Conservation (phyloP, 139 green algal genomes). For the Volvox africanus region DNA sequence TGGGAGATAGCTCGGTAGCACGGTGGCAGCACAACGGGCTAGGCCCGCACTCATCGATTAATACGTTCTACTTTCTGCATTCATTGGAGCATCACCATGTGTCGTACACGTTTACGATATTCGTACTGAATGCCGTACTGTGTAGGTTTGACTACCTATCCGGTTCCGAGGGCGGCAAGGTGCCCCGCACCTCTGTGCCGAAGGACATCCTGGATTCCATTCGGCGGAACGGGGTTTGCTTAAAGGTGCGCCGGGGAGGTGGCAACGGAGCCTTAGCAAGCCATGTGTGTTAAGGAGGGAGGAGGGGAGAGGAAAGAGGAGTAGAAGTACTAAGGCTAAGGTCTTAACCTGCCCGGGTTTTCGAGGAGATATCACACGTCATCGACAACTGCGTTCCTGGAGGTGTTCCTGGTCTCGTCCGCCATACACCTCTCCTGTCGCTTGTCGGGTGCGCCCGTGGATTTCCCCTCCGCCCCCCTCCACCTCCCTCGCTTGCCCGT, state of each 20-base stretch:
- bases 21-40: too few relatives aligned
- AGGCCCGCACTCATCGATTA: too few relatives aligned
- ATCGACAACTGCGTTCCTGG: background rate
- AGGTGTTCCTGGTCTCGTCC: too few relatives aligned
- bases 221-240: slow-evolving; percentile 61
- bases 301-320: background rate
- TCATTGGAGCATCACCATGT: too few relatives aligned
- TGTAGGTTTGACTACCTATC: slow-evolving; percentile 68
- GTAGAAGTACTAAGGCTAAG: too few relatives aligned
- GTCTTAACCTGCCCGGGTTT: too few relatives aligned
- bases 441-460: background rate
- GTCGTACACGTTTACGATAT: too few relatives aligned
- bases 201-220: slow-evolving; percentile 71
- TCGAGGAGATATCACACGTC: too few relatives aligned
- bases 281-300: background rate
- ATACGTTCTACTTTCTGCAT: too few relatives aligned
- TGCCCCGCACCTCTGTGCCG: slow-evolving; percentile 64
- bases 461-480: background rate
- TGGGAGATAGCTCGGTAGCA: too few relatives aligned
- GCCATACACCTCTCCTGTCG: background rate
- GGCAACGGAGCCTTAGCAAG: background rate
- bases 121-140: too few relatives aligned
- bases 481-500: background rate
- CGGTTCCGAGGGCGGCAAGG: slow-evolving; percentile 33
- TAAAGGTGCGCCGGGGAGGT: slow-evolving; percentile 52